Evolutionary conservation across 2,329 filamentous ascomycete genomes (phyloP), one percentile per base, ranked within the genome.

Genomic region (Furcasterigmium furcatum): DNA sequence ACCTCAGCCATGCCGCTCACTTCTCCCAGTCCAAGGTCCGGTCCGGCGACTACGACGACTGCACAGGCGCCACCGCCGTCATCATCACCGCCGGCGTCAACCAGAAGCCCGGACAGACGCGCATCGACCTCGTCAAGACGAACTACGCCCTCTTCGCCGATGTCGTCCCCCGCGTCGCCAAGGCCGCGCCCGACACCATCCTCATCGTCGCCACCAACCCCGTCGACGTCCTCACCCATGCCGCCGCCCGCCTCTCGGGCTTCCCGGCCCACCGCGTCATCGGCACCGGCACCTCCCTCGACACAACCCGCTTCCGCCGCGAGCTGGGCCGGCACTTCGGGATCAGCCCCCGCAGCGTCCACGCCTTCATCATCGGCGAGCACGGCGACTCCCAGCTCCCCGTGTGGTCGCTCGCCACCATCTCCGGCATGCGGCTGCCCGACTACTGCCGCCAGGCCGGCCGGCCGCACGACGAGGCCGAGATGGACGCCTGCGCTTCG

Each of bases 21-120:
- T 57, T 55, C 29, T 56, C 58, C 10, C 58, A 63, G 32, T 54
- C 58, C 42, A 52, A 53, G 24, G 58, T 62, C 32, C 53, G 54
- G 13, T 49, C 50, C 40, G 57, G 55, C 34, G 51, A 50, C 18
- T 59, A 60, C 48, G 54, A 52, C 14, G 59, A 62, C 47, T 60
- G 58, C 46, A 52, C 50, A 12, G 51, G 53, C 19, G 56, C 59
- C 16, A 54, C 58, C 20, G 55, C 56, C 46, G 60, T 63, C 46
- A 55, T 63, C 52, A 58, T 63, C 53, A 61, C 60, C 12, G 60
- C 60, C 21, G 60, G 60, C 25, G 60, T 58, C 46, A 63, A 63
- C 50, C 60, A 63, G 47, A 60, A 59, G 50, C 59, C 59, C 32
- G 58, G 58, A 25, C 59, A 63, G 47, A 61, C 59, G 10, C 58